These are phyloP conservation scores for Erythrobasidium hasegawianum DNA, from an alignment of 1,284 basidiomycete genomes.

Conservation along the genomic window DNA sequence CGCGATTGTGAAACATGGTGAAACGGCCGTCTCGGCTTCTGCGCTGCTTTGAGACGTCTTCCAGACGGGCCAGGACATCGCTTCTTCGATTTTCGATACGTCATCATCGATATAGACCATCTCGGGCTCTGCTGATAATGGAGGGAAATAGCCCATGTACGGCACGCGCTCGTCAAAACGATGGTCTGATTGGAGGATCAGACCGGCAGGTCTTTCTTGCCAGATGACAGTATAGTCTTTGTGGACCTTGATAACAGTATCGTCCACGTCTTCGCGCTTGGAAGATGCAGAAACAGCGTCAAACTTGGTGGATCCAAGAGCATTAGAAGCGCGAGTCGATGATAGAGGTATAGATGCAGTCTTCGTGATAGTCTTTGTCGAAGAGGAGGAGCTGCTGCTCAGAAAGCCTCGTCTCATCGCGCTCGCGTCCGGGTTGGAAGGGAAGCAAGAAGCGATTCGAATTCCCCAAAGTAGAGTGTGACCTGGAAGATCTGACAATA, in stretches of 20 bases:
- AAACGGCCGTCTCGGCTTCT: background rate
- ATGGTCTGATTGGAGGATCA: conserved; percentile 20
- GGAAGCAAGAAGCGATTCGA: background rate
- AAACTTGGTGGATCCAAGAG: background rate
- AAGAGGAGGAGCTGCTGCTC: background rate
- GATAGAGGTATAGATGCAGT: background rate
- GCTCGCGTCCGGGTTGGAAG: background rate
- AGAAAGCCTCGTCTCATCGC: conserved; percentile 22
- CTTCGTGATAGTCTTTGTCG: background rate
- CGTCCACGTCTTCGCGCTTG: background rate
- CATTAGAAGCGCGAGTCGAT: background rate
- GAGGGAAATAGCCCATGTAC: conserved; percentile 24
- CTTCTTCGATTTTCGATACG: conserved; percentile 6
- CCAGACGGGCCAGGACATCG: conserved; percentile 3
- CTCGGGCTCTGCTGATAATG: background rate
- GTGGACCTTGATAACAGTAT: background rate
- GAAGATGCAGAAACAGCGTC: background rate
- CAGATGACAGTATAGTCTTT: conserved; percentile 6
- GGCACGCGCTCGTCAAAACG: conserved; percentile 9
- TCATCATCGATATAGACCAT: conserved; percentile 17
- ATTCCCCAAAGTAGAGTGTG: too few species aligned
- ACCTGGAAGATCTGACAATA: too few species aligned
- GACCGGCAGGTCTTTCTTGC: background rate
- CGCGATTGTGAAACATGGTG: background rate
- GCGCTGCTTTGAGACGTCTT: background rate